Conservation (phyloP, 306 rosid species). For the Quercus glauca region DNA sequence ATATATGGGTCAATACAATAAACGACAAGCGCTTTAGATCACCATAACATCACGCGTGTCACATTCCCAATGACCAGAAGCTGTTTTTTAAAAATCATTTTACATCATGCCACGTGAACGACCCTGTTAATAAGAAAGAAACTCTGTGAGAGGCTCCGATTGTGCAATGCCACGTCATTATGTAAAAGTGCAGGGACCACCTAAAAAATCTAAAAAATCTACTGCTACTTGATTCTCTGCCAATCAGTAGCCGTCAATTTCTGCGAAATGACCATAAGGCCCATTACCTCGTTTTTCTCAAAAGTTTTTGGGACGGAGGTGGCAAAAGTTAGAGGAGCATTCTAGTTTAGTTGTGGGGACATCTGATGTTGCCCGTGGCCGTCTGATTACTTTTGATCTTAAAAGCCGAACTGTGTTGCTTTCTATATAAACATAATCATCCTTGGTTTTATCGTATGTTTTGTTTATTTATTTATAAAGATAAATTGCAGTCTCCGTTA, state of each 20-base stretch:
- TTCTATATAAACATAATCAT: not conserved
- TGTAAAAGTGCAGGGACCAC: not conserved
- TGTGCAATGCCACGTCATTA: not conserved
- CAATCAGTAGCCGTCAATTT: constrained; percentile 24
- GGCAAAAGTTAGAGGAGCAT: not conserved
- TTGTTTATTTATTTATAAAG: no score
- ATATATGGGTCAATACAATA: not conserved
- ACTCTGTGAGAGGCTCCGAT: not conserved
- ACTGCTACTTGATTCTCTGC: constrained; percentile 39
- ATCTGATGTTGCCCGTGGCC: not conserved
- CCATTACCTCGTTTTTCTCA: constrained; percentile 23
- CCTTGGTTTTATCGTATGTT: no score
- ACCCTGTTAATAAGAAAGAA: not conserved
- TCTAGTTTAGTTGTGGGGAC: no score
- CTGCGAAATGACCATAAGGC: not conserved
- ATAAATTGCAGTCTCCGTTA: no score
- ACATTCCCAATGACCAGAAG: not conserved
- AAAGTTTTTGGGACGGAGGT: not conserved
- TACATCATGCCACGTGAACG: constrained; percentile 19
- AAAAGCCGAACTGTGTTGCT: not conserved
- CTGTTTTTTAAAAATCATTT: no score
- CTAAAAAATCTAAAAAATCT: constrained; percentile 29
- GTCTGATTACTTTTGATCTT: not conserved
- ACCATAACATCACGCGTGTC: constrained; percentile 1
- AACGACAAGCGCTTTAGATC: not conserved